Evolutionary conservation across 805 yeast genomes (phyloP), one percentile per base, ranked within the genome.

Genomic region (Naumovozyma baii): DNA sequence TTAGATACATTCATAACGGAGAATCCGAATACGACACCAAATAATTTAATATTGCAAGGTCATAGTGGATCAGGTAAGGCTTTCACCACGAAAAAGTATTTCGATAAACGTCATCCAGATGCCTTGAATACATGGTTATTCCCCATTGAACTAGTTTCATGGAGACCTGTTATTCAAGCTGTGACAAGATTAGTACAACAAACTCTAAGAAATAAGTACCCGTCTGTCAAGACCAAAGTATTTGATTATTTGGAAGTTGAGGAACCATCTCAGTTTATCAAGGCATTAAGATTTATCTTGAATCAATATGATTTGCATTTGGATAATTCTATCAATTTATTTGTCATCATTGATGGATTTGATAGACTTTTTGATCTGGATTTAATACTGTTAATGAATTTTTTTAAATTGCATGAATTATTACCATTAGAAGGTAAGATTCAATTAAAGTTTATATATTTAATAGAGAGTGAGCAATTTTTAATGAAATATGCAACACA

Each of bases 351-450:
- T 28, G 64, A 60, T 48, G 62, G 62, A 10, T 47, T 60, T 18
- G 63, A 60, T 37, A 46, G 46, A 20, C 41, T 59, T n/a, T 56
- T 54, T 34, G 62, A 60, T 40, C 34, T 60, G 8, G 62, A 60
- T 39, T 55, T 55, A 3, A 51, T 51, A 13, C 40, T 57, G 10
- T 42, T 57, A 14, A 45, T 49, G 17, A 55, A 51, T 28, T 49
- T 57, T 32, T 31, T 59, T 2, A 54, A 52, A 36, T 31, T 59
- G 15, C 50, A 51, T 38, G 62, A 57, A 44, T 36, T 48, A 14
- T 30, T 59, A 18, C 44, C 49, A 8, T 3, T 2, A 3, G 30
- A 41, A 13, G 38, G 43, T 12, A 51, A 50, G 20, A 37, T 55
- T 12, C 40, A 56, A 25, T 40, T 59, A 22, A 57, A 50, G 35